Evolutionary conservation across 1,284 basidiomycete genomes (phyloP), one percentile per base, ranked within the genome.

Genomic region (Porogramme epimiltina): DNA sequence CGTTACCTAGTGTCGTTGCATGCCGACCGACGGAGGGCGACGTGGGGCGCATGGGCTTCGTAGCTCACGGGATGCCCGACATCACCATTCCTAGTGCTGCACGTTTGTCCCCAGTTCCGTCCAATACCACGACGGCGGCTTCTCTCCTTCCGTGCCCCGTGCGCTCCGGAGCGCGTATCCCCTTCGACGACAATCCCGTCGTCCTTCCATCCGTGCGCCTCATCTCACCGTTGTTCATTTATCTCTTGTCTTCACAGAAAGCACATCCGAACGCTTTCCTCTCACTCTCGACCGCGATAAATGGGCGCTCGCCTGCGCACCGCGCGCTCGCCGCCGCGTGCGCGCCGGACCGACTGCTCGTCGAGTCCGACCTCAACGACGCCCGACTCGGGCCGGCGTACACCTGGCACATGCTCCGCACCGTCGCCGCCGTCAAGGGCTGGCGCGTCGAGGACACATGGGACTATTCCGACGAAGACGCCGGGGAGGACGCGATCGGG

Each of bases 201-300:
- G n/a, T n/a, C n/a, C n/a, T n/a, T n/a, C n/a, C n/a, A n/a, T n/a
- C n/a, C n/a, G n/a, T n/a, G n/a, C n/a, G n/a, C n/a, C n/a, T n/a
- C n/a, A n/a, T n/a, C n/a, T n/a, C n/a, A n/a, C n/a, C n/a, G n/a
- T n/a, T n/a, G n/a, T n/a, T n/a, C n/a, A n/a, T n/a, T n/a, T n/a
- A n/a, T n/a, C n/a, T n/a, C n/a, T n/a, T n/a, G n/a, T n/a, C n/a
- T n/a, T 31, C 42, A 25, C 68, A 90, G 89, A 84, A 74, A 70
- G 74, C 66, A 40, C 82, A 92, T 59, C 60, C 69, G 8, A 93
- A 93, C 65, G 73, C 81, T 42, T 93, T 82, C 68, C 74, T 93
- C 51, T 93, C 91, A 0, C 72, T 93, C 13, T 93, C 91, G 0
- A 89, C 82, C 1, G 81, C 77, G 45, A 89, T 93, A 62, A 93